Percentiles rank a stretch among this genome's conserved stretches.
Evolutionary conservation across 2,329 filamentous ascomycete species (phyloP).

Genomic region (Harringtonia aguacate): DNA sequence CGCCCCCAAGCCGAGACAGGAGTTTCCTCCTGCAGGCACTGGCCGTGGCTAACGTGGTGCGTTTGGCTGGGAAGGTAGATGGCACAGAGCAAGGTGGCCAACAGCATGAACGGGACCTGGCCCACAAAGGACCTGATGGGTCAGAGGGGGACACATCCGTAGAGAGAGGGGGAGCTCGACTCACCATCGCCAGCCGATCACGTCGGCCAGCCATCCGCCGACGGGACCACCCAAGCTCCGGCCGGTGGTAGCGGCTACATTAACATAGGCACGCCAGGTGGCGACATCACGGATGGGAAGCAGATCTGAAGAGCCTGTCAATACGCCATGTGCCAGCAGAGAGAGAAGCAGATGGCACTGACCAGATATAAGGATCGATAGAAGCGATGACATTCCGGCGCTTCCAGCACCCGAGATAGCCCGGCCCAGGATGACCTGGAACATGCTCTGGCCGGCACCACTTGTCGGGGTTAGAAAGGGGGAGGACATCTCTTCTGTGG

Average conservation of each 20-base stretch:
- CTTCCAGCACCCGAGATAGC: conserved; percentile 40
- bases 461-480: conserved; percentile 11
- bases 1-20: conserved; percentile 12
- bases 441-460: conserved; percentile 33
- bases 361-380: conserved; percentile 42
- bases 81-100: conserved; percentile 31
- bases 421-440: conserved; percentile 37
- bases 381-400: conserved; percentile 38
- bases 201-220: conserved; percentile 50
- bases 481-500: not conserved
- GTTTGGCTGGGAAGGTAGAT: conserved; percentile 22
- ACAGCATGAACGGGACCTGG: conserved; percentile 42
- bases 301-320: conserved; percentile 33
- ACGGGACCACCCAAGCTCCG: conserved; percentile 42
- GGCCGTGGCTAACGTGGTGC: not conserved
- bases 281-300: conserved; percentile 41
- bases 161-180: conserved; percentile 16
- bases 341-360: not conserved
- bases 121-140: conserved; percentile 39
- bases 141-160: conserved; percentile 10
- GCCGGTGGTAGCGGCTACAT: conserved; percentile 39
- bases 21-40: not conserved
- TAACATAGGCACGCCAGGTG: conserved; percentile 42
- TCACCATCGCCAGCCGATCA: conserved; percentile 53
- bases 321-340: too few species aligned